A percentile compares a stretch with the other conserved stretches of the same genome.
phyloP scores from a whole-genome alignment of 176 grass and related monocot genomes.

The Oryza meridionalis region DNA sequence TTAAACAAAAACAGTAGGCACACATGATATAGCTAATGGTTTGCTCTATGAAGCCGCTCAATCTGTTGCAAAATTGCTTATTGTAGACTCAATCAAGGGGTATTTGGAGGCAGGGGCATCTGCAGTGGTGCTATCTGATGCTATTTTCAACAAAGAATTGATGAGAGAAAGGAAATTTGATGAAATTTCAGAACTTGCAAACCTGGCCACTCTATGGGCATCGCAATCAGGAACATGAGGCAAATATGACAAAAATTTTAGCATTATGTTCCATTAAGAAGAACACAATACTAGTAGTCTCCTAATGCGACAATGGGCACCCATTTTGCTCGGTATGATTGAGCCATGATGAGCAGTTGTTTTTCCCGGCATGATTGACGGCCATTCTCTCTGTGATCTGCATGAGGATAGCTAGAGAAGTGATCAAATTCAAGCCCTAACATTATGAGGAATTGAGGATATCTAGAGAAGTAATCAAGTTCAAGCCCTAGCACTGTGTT shows the following conservation, averaged over 20 bases:
- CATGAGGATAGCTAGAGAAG: neutral
- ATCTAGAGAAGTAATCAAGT: too few relatives aligned
- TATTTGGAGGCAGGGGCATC: slow-evolving; percentile 74
- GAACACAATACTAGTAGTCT: neutral
- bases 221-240: slow-evolving; percentile 37
- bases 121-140: slow-evolving; percentile 82
- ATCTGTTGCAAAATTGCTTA: slow-evolving; percentile 13
- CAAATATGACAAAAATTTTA: slow-evolving; percentile 1
- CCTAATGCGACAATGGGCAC: neutral
- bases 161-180: slow-evolving; percentile 56
- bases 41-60: neutral
- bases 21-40: neutral
- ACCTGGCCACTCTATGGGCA: slow-evolving; percentile 55
- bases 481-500: neutral
- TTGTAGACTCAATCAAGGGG: slow-evolving; percentile 57
- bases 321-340: neutral
- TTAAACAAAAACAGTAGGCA: neutral
- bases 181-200: slow-evolving; percentile 65
- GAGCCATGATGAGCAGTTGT: too few relatives aligned
- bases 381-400: neutral
- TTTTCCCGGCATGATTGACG: neutral
- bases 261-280: slow-evolving; percentile 25
- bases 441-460: neutral
- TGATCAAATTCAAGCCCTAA: neutral
- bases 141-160: slow-evolving; percentile 79